Evolutionary conservation across 2,329 filamentous ascomycete genomes (phyloP).

Genomic region (Epichloe hybrida): DNA sequence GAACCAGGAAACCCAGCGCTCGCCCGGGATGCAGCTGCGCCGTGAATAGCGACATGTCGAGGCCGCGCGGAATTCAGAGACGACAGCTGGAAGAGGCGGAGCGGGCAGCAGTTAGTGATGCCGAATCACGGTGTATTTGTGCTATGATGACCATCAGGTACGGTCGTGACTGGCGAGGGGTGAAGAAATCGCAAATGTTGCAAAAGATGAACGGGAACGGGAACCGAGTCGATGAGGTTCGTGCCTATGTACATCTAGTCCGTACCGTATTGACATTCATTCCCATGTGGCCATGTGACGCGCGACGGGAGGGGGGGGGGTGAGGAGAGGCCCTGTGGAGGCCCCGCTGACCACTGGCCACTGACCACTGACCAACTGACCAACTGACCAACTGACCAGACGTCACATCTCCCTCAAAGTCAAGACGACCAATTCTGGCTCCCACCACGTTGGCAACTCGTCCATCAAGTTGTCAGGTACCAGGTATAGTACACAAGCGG

Average conservation of each 20-base stretch:
- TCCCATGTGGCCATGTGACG: conserved; percentile 4
- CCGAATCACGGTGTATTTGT: background rate
- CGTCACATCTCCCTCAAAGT: too few species aligned
- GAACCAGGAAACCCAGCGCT: conserved; percentile 55
- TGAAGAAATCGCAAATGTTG: background rate
- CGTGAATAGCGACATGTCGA: conserved; percentile 34
- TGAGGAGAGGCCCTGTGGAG: too few species aligned
- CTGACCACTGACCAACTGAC: too few species aligned
- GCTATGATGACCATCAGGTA: background rate
- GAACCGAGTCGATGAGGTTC: background rate
- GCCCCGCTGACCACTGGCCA: too few species aligned
- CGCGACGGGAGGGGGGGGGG: background rate
- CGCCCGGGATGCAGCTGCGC: conserved; percentile 54
- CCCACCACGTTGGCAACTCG: too few species aligned
- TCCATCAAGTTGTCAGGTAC: too few species aligned
- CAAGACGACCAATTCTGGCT: too few species aligned
- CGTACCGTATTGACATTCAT: too few species aligned
- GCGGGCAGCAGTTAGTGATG: background rate
- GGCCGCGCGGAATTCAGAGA: background rate
- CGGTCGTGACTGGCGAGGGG: background rate
- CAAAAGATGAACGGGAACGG: background rate
- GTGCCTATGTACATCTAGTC: too few species aligned
- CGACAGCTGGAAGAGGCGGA: background rate
- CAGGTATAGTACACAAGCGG: too few species aligned
- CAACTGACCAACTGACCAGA: too few species aligned